Conservation (phyloP, 331 rosid genomes). For the Ulmus americana region DNA sequence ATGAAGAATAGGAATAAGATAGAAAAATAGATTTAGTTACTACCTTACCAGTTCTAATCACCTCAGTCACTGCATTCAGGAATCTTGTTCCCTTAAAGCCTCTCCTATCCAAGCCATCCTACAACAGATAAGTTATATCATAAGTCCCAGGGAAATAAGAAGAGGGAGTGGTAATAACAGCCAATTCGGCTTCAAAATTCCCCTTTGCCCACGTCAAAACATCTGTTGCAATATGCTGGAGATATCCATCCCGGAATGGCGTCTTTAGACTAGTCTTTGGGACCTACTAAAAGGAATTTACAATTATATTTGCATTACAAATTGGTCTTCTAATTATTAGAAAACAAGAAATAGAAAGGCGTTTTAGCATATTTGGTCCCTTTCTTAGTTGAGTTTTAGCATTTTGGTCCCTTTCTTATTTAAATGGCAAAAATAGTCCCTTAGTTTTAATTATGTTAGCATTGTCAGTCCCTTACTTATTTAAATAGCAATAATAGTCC, state of each 20-base stretch:
- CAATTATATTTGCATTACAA: not conserved
- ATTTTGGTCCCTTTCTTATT: too few relatives aligned
- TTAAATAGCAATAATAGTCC: too few relatives aligned
- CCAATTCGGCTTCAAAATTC: constrained; percentile 17
- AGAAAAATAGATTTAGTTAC: not conserved
- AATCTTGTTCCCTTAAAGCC: constrained; percentile 85
- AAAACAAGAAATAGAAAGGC: too few relatives aligned
- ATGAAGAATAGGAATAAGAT: not conserved
- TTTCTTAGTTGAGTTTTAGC: too few relatives aligned
- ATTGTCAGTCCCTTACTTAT: too few relatives aligned
- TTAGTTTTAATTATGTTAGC: too few relatives aligned
- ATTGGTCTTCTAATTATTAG: too few relatives aligned
- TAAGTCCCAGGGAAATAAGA: constrained; percentile 7
- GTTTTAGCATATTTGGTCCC: too few relatives aligned
- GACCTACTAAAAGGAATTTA: constrained; percentile 45
- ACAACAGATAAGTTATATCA: constrained; percentile 1
- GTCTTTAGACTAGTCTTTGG: constrained; percentile 72
- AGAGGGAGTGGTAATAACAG: not conserved
- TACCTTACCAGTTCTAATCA: constrained; percentile 67
- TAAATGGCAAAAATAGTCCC: too few relatives aligned
- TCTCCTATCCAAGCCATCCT: constrained; percentile 96
- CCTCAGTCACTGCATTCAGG: constrained; percentile 82
- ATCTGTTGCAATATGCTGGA: constrained; percentile 88
- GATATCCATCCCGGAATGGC: constrained; percentile 86
- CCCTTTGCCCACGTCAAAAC: constrained; percentile 80